Evolutionary conservation across 2,329 filamentous ascomycete genomes (phyloP), one percentile per base, ranked within the genome.

Genomic region (Penicillium aurantiogriseum): DNA sequence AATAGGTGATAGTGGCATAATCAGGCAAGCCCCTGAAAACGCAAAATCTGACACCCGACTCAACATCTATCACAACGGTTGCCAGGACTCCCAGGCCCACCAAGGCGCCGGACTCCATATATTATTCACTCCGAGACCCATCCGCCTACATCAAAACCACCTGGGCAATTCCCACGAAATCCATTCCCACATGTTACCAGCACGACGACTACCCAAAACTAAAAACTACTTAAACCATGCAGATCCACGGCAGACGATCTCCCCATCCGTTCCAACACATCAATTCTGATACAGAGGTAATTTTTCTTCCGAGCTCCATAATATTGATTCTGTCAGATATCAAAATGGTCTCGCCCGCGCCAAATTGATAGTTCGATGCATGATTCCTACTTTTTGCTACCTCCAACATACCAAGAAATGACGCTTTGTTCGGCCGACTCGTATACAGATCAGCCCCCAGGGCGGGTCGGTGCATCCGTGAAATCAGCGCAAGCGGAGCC

Each of bases 251-350:
- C 47, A 48, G 35, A 23, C 2, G 51, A 43, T 54, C 43, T 15
- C 46, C 39, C 39, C 46, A 51, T 52, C 46, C 31, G 10, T 52
- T 53, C 49, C 49, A 56, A 57, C 55, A 57, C 44, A 57, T 57
- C 55, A 51, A 42, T 48, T 57, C 51, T 57, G 55, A 57, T 23
- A 57, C 50, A 48, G 51, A 48, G 51, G 50, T 57, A 57, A 57
- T 57, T 57, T 54, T 54, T 54, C 13, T n/a, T 10, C 31, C 8
- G 9, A 19, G 15, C 21, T 42, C 29, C n/a, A 11, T 39, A 23
- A 29, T 33, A n/a, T 31, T 39, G 27, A 35, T n/a, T 44, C 25
- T 13, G 2, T 13, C 43, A 35, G 23, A 53, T 33, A 27, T 35
- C 29, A n/a, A 15, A 21, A 54, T 23, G 21, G 17, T 8, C 47